Percentiles rank a stretch among this genome's conserved stretches.
These are phyloP conservation scores for Sorghum bicolor DNA, from an alignment of 176 grass and related monocot species.

Conservation along the genomic window Sorghum_bicolor_NCBIv3 NC_012870.2:72919001-72919500, in stretches of 20 bases:
- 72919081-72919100: constrained; percentile 46
- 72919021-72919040: constrained; percentile 33
- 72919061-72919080: constrained; percentile 31
- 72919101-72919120: constrained; percentile 49
- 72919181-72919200: constrained; percentile 30
- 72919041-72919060: constrained; percentile 28
- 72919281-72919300: neutral
- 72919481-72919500: constrained; percentile 4
- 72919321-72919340: constrained; percentile 26
- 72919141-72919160: constrained; percentile 28
- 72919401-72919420: constrained; percentile 72
- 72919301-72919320: constrained; percentile 24
- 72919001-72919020: constrained; percentile 25
- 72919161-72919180: constrained; percentile 26
- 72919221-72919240: neutral
- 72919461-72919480: constrained; percentile 1
- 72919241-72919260: constrained; percentile 21
- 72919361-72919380: constrained; percentile 36
- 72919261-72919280: constrained; percentile 28
- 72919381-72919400: constrained; percentile 72
- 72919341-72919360: constrained; percentile 60
- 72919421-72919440: constrained; percentile 41
- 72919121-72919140: constrained; percentile 52
- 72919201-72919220: constrained; percentile 31
- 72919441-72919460: constrained; percentile 53